Evolutionary conservation across 805 yeast species (phyloP).

Genomic region (Debaryomyces maramus): DNA sequence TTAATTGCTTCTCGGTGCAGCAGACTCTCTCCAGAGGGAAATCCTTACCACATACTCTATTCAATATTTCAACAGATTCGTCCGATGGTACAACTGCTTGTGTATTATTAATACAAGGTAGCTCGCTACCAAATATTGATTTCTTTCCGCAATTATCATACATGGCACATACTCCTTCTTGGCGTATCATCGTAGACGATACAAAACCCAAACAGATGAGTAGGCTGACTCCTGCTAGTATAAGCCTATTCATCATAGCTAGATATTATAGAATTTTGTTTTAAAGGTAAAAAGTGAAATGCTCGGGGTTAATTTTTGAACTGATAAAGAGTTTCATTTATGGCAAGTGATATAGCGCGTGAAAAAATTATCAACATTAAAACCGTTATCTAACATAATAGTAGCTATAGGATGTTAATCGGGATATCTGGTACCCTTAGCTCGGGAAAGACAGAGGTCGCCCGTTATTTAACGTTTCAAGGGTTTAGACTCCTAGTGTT

Average conservation of each 20-base stretch:
- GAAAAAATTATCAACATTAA: neutral
- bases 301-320: too few relatives aligned
- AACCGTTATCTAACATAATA: neutral
- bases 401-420: slow-evolving; percentile 53
- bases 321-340: neutral
- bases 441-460: slow-evolving; percentile 67
- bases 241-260: neutral
- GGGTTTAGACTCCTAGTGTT: slow-evolving; percentile 46
- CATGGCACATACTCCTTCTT: slow-evolving; percentile 53
- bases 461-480: slow-evolving; percentile 52
- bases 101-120: slow-evolving; percentile 72
- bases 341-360: too few relatives aligned
- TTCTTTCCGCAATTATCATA: slow-evolving; percentile 75
- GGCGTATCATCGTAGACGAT: slow-evolving; percentile 20
- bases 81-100: slow-evolving; percentile 48
- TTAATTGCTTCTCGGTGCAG: slow-evolving; percentile 67
- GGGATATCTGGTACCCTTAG: slow-evolving; percentile 72
- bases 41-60: slow-evolving; percentile 69
- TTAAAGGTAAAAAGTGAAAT: too few relatives aligned
- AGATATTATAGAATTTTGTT: neutral
- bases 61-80: slow-evolving; percentile 46
- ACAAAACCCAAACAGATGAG: neutral
- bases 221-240: neutral
- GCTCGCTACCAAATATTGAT: slow-evolving; percentile 69
- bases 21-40: slow-evolving; percentile 62